Conservation (phyloP, 768 basidiomycete genomes). For the Leccinum sublutescens region DNA sequence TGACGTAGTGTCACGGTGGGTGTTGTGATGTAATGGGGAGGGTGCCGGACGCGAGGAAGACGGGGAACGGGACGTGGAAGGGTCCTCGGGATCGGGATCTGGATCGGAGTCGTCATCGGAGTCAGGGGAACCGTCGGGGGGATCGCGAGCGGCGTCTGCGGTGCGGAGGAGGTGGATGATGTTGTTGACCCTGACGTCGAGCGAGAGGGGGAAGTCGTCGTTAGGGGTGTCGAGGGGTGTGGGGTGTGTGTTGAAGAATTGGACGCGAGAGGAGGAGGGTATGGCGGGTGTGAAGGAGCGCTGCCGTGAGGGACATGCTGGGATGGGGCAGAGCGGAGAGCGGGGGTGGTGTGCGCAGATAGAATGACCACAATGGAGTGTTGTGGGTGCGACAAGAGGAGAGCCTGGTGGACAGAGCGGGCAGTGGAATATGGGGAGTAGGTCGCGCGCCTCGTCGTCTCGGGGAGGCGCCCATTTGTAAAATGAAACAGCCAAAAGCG, state of each 20-base stretch:
- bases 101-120: conserved; percentile 30
- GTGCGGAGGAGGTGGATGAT: conserved; percentile 45
- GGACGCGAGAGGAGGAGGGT: conserved; percentile 38
- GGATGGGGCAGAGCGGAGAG: conserved; percentile 34
- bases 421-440: conserved; percentile 49
- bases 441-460: conserved; percentile 45
- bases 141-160: conserved; percentile 10
- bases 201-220: background rate
- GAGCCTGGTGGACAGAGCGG: conserved; percentile 45
- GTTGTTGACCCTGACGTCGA: conserved; percentile 61
- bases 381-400: conserved; percentile 45
- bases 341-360: conserved; percentile 61
- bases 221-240: background rate
- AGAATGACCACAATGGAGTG: conserved; percentile 81
- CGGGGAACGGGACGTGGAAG: conserved; percentile 12
- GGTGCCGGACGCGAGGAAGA: conserved; percentile 3
- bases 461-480: conserved; percentile 71
- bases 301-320: conserved; percentile 31
- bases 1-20: conserved; percentile 32
- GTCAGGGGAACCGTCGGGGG: conserved; percentile 14
- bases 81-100: conserved; percentile 30
- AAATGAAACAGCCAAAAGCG: conserved; percentile 48
- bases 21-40: conserved; percentile 25
- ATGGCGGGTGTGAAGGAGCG: conserved; percentile 34
- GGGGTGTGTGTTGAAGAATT: conserved; percentile 38